phyloP scores from a whole-genome alignment of 2,329 filamentous ascomycete genomes.

The Ilyonectria robusta region DNA sequence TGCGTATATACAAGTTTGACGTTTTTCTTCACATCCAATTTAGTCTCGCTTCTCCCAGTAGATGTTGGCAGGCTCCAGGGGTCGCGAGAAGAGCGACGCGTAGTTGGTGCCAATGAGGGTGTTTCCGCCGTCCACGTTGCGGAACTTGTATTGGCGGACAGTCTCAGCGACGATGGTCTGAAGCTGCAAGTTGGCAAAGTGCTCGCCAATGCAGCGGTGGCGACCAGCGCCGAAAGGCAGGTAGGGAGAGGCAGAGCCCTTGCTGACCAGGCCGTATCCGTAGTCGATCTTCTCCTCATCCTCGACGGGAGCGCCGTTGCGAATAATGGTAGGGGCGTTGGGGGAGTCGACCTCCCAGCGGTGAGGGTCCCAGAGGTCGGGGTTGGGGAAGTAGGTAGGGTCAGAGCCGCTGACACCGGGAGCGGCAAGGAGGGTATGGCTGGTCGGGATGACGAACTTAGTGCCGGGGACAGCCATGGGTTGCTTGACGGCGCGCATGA shows the following conservation, averaged over 20 bases:
- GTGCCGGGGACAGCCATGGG: conserved; percentile 89
- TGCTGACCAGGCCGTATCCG: conserved; percentile 92
- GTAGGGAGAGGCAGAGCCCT: conserved; percentile 91
- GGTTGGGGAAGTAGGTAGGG: conserved; percentile 83
- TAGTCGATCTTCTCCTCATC: conserved; percentile 89
- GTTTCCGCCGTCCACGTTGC: conserved; percentile 79
- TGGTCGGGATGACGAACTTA: conserved; percentile 84
- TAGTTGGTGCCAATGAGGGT: conserved; percentile 79
- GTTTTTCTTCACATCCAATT: conserved; percentile 29
- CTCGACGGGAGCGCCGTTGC: conserved; percentile 62
- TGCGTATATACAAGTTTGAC: conserved; percentile 47
- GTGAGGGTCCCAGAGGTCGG: conserved; percentile 88
- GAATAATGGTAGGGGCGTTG: conserved; percentile 63
- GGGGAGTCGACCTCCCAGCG: conserved; percentile 83
- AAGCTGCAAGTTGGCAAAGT: conserved; percentile 94
- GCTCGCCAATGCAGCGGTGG: conserved; percentile 96
- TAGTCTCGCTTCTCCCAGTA: conserved; percentile 80
- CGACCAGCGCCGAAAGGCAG: conserved; percentile 94
- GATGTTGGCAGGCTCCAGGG: conserved; percentile 78
- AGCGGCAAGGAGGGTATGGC: conserved; percentile 86
- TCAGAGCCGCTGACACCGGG: conserved; percentile 85
- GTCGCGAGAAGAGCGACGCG: conserved; percentile 80
- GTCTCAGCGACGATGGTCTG: conserved; percentile 86
- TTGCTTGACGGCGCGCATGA: conserved; percentile 91
- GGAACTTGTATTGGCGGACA: conserved; percentile 85